These are phyloP conservation scores for Globisporangium perplexum DNA, from an alignment of 352 stramenopile species.

Conservation along the genomic window DNA sequence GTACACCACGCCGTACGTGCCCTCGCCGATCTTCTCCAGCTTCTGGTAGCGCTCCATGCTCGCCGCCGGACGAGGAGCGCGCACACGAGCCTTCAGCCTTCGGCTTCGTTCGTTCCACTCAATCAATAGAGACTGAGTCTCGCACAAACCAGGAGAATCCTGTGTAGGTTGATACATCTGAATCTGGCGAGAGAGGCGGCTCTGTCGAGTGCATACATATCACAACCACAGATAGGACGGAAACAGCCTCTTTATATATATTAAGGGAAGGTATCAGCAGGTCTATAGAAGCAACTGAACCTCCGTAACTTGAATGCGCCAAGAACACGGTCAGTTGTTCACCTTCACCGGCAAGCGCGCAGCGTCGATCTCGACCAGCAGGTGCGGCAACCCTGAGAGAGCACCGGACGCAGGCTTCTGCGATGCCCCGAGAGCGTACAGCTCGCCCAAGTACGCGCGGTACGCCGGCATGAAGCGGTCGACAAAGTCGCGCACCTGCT, in stretches of 20 bases:
- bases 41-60: slow-evolving; percentile 92
- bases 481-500: slow-evolving; percentile 80
- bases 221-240: neutral
- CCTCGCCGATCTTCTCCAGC: slow-evolving; percentile 96
- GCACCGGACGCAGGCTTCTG: neutral
- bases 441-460: slow-evolving; percentile 46
- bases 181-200: neutral
- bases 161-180: neutral
- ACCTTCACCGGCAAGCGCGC: slow-evolving; percentile 24
- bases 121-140: neutral
- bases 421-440: slow-evolving; percentile 36
- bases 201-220: neutral
- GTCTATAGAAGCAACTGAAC: neutral
- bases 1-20: slow-evolving; percentile 99
- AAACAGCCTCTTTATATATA: neutral
- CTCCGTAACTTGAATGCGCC: neutral
- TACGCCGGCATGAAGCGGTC: slow-evolving; percentile 87
- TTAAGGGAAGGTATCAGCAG: neutral
- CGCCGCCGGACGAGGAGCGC: too few relatives aligned
- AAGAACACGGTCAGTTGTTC: neutral
- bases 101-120: neutral
- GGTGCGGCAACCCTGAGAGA: slow-evolving; percentile 30
- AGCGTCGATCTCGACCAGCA: slow-evolving; percentile 57
- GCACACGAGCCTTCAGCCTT: slow-evolving; percentile 39
- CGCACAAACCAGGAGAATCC: neutral